These are phyloP conservation scores for Botrytis deweyae DNA, from an alignment of 2,329 filamentous ascomycete species.

Conservation along the genomic window DNA sequence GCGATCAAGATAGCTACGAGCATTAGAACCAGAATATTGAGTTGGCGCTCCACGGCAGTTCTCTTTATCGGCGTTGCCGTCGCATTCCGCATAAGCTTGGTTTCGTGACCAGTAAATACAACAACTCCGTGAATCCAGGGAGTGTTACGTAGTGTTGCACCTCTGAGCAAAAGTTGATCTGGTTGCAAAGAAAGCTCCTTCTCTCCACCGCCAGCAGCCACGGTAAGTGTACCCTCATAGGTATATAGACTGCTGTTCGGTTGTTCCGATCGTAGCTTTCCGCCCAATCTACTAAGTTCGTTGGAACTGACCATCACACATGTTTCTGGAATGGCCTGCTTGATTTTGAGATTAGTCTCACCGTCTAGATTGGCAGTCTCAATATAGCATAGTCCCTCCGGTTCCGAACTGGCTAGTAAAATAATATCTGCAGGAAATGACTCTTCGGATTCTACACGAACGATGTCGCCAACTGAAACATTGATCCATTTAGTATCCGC, in stretches of 20 bases:
- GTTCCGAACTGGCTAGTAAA: constrained; percentile 89
- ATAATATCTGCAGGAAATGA: constrained; percentile 94
- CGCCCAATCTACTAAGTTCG: constrained; percentile 82
- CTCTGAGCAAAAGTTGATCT: constrained; percentile 88
- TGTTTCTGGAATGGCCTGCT: constrained; percentile 94
- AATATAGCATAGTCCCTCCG: constrained; percentile 96
- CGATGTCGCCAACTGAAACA: constrained; percentile 86
- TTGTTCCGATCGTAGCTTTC: constrained; percentile 88
- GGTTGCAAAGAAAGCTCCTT: constrained; percentile 88
- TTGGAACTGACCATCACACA: constrained; percentile 79
- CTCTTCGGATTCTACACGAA: constrained; percentile 91
- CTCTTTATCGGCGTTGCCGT: constrained; percentile 97
- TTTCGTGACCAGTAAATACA: constrained; percentile 97
- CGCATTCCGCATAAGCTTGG: constrained; percentile 97
- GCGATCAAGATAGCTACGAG: constrained; percentile 79
- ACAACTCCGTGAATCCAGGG: constrained; percentile 96
- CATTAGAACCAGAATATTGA: constrained; percentile 91
- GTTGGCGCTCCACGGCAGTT: constrained; percentile 89
- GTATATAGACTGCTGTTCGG: constrained; percentile 98
- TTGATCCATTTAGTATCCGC: constrained; percentile 91
- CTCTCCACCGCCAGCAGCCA: constrained; percentile 86
- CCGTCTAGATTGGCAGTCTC: constrained; percentile 97
- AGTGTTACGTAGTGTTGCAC: constrained; percentile 91
- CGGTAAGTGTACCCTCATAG: constrained; percentile 92
- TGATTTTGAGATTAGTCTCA: constrained; percentile 98